Evolutionary conservation across 768 basidiomycete species (phyloP).

Genomic region (Tulasnella sp.): DNA sequence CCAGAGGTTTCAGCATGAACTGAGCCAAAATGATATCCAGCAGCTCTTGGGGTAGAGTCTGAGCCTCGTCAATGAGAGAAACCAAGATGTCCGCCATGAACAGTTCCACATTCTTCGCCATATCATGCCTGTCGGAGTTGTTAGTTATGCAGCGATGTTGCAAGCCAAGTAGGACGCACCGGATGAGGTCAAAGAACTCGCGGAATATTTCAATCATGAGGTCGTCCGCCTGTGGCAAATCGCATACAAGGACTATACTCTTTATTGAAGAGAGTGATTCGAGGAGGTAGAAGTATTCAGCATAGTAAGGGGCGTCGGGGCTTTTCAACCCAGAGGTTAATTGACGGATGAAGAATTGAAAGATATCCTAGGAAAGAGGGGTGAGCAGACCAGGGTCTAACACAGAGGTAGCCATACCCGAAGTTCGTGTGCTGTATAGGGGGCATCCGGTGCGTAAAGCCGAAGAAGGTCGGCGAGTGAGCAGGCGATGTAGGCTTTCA

Average conservation of each 20-base stretch:
- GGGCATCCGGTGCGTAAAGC: constrained; percentile 93
- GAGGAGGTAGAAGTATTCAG: constrained; percentile 89
- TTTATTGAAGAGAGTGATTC: constrained; percentile 90
- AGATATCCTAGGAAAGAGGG: constrained; percentile 56
- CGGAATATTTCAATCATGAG: constrained; percentile 74
- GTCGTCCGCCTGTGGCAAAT: constrained; percentile 76
- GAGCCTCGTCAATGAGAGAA: constrained; percentile 78
- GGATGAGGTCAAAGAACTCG: constrained; percentile 67
- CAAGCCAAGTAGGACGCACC: constrained; percentile 25
- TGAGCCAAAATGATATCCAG: constrained; percentile 74
- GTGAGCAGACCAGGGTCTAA: neutral
- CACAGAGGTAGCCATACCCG: constrained; percentile 24
- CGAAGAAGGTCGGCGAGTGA: constrained; percentile 89
- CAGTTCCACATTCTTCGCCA: constrained; percentile 70
- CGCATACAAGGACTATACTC: constrained; percentile 86
- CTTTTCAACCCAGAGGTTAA: constrained; percentile 62
- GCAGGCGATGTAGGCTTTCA: constrained; percentile 89
- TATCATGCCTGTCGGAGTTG: constrained; percentile 33
- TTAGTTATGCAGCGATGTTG: neutral
- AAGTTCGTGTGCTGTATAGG: constrained; percentile 78
- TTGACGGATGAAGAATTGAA: constrained; percentile 90
- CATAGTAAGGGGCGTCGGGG: constrained; percentile 71
- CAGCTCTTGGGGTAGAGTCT: constrained; percentile 61
- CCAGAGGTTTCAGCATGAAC: constrained; percentile 62
- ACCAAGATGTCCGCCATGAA: constrained; percentile 84